Evolutionary conservation across 2,329 filamentous ascomycete species (phyloP), one percentile per base, ranked within the genome.

Genomic region (Allantophomopsis cytisporea): DNA sequence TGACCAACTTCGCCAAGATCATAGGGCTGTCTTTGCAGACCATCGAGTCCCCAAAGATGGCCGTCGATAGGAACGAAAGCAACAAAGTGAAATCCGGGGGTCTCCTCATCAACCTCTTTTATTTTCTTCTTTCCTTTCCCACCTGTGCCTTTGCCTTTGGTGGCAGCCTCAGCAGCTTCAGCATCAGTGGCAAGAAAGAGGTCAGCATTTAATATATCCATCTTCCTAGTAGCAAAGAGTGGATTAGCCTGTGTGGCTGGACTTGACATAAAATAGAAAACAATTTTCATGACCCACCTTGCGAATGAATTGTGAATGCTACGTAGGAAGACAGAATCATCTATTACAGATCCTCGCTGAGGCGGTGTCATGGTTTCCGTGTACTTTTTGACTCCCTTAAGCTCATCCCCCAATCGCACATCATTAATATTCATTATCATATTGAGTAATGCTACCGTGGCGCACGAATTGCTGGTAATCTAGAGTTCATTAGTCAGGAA

Each of bases 371-470:
- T 71, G 12, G 67, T 54, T 46, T 64, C 64, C 0, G 88, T 94
- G 31, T 76, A 74, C 1, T 76, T 62, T 50, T 84, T 89, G 63
- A 96, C 94, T 12, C 66, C 61, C 20, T 66, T 59, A 1, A 96
- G 68, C 43, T 79, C 67, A n/a, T 73, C 61, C 4, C 87, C 86
- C 5, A 95, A 68, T 10, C 76, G 61, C 3, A 86, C 59, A 0
- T 64, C 66, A 0, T 73, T 63, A 17, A 78, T 69, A 54, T 96
- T 96, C 73, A 94, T 93, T 53, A 94, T 65, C 43, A 95, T 94
- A 52, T 96, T 96, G 50, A 95, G 71, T 47, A 96, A 67, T 3
- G 91, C 87, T 35, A 95, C 76, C n/a, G 85, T 91, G 15, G 86
- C 91, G 60, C 91, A 98, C 18, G 86, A 81, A 58, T 94, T 94